These are phyloP conservation scores for Umbilicaria muhlenbergii DNA, from an alignment of 495 filamentous ascomycete genomes.

Conservation along the genomic window DNA sequence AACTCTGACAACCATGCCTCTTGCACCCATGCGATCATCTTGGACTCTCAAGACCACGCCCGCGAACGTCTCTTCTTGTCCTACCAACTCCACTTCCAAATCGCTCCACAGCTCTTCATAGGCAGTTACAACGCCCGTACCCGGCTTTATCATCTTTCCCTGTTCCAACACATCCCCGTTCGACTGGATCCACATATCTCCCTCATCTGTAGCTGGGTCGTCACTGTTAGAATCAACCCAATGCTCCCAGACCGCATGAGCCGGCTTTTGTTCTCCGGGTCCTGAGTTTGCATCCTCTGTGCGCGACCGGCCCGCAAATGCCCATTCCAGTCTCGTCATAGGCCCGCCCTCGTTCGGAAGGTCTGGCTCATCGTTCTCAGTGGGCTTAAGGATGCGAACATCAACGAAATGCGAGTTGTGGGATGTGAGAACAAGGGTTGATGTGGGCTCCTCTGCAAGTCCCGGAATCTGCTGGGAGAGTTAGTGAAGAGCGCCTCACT, in stretches of 20 bases:
- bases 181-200: slow-evolving; percentile 27
- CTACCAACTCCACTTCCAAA: slow-evolving; percentile 8
- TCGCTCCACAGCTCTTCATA: slow-evolving; percentile 41
- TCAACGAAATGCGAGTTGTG: slow-evolving; percentile 33
- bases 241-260: slow-evolving; percentile 31
- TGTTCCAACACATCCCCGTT: slow-evolving; percentile 30
- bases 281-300: neutral
- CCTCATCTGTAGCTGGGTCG: slow-evolving; percentile 28
- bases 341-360: neutral
- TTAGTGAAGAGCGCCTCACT: neutral
- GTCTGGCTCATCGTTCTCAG: neutral
- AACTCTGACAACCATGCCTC: slow-evolving; percentile 30
- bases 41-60: slow-evolving; percentile 21
- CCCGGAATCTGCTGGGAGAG: slow-evolving; percentile 4
- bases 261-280: slow-evolving; percentile 1
- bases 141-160: slow-evolving; percentile 31
- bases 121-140: slow-evolving; percentile 20
- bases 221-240: slow-evolving; percentile 32
- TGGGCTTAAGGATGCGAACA: slow-evolving; percentile 22
- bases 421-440: slow-evolving; percentile 28
- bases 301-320: slow-evolving; percentile 33
- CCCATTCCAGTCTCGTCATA: slow-evolving; percentile 24
- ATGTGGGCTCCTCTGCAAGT: slow-evolving; percentile 11
- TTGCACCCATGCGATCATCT: slow-evolving; percentile 11
- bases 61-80: slow-evolving; percentile 3